Percentiles rank a stretch among this genome's conserved stretches.
phyloP scores from a whole-genome alignment of 768 basidiomycete species.

The Astraeus odoratus region DNA sequence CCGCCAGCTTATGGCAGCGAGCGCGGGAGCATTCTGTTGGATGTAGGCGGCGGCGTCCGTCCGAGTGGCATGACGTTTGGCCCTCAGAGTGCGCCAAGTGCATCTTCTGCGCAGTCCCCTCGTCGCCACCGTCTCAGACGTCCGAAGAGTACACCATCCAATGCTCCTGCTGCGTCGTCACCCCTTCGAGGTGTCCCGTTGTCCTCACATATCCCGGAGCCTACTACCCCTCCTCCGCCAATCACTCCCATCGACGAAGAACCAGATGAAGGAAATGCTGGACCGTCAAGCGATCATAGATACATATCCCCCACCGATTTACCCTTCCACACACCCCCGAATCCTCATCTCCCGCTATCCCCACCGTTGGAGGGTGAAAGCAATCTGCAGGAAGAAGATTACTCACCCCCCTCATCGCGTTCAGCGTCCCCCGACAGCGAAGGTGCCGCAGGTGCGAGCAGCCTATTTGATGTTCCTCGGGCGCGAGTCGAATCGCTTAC shows the following conservation, averaged over 20 bases:
- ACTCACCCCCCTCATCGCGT: constrained; percentile 35
- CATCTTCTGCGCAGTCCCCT: constrained; percentile 39
- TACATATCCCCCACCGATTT: constrained; percentile 60
- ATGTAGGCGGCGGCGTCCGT: constrained; percentile 53
- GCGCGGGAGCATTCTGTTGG: constrained; percentile 89
- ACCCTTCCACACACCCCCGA: constrained; percentile 50
- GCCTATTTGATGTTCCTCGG: constrained; percentile 71
- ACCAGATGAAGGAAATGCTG: constrained; percentile 40
- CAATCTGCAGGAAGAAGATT: constrained; percentile 19
- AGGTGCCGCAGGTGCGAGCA: constrained; percentile 71
- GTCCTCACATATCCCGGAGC: constrained; percentile 36
- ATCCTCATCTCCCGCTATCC: constrained; percentile 42
- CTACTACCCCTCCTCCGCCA: constrained; percentile 51
- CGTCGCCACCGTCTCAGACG: constrained; percentile 57
- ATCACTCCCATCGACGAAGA: constrained; percentile 75
- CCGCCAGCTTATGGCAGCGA: constrained; percentile 98
- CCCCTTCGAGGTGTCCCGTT: constrained; percentile 54
- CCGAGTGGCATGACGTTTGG: constrained; percentile 36
- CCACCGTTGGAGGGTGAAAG: constrained; percentile 18
- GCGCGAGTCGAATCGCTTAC: constrained; percentile 59
- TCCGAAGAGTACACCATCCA: constrained; percentile 32
- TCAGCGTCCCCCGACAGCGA: constrained; percentile 52
- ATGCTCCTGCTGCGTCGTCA: constrained; percentile 48
- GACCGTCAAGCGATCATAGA: constrained; percentile 42
- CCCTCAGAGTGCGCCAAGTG: constrained; percentile 38